These are phyloP conservation scores for Colletotrichum coccodes DNA, from an alignment of 2,329 filamentous ascomycete species.

Conservation along the genomic window DNA sequence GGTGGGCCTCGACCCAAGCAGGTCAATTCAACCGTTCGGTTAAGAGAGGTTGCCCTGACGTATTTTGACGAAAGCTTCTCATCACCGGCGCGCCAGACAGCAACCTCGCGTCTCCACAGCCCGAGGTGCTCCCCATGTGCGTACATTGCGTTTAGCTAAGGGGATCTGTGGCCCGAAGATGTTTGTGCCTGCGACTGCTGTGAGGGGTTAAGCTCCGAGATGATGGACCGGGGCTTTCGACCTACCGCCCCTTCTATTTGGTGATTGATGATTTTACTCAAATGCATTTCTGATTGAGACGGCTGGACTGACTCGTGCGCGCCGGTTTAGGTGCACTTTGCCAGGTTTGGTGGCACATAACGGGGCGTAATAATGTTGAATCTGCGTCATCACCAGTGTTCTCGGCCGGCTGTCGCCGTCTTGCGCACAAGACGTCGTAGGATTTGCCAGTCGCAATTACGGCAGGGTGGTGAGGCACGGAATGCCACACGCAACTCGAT, in stretches of 20 bases:
- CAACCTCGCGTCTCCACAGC: slow-evolving; percentile 17
- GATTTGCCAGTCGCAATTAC: background rate
- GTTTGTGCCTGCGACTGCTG: background rate
- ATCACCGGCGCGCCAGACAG: slow-evolving; percentile 23
- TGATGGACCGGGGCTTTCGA: background rate
- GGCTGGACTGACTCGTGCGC: slow-evolving; percentile 23
- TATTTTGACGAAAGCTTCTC: slow-evolving; percentile 28
- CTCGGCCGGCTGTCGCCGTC: slow-evolving; percentile 7
- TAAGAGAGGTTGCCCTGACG: slow-evolving; percentile 9
- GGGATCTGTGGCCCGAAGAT: background rate
- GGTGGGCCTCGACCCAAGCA: slow-evolving; percentile 24
- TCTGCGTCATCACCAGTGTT: slow-evolving; percentile 11
- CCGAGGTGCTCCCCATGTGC: background rate
- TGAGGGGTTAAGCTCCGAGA: slow-evolving; percentile 19
- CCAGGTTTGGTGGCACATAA: slow-evolving; percentile 23
- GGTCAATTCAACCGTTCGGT: slow-evolving; percentile 18
- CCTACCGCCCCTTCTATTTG: background rate
- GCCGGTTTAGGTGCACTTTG: slow-evolving; percentile 9
- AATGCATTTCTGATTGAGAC: slow-evolving; percentile 16
- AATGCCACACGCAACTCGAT: slow-evolving; percentile 30
- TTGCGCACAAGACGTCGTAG: slow-evolving; percentile 4
- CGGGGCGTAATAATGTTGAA: slow-evolving; percentile 4
- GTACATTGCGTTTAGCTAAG: background rate
- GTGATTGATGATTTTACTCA: slow-evolving; percentile 4
- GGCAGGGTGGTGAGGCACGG: slow-evolving; percentile 15